Base-by-base conservation (phyloP, 2,329 filamentous ascomycete species). In the Aspergillus sp. region DNA sequence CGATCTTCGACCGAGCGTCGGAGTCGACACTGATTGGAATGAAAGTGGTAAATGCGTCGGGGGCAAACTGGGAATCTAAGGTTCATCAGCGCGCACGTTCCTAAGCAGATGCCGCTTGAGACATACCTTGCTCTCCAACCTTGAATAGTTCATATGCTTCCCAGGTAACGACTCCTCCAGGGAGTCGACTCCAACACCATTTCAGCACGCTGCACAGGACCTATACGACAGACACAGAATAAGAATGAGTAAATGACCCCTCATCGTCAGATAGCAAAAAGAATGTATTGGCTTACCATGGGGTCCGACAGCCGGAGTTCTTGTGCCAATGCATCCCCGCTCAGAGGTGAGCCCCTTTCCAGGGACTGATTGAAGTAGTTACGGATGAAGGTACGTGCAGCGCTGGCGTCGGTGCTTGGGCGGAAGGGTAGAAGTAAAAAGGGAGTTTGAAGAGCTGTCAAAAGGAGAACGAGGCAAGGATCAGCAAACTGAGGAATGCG, bases 171-270 rank as follows among this genome's bases (percentile, higher is more conserved):
- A 99, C 88, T 71, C 95, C 95, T 61, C 92, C 92, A 44, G 90
- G 87, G 54, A 99, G 82, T 78, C 95, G 87, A 75, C 91, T 93
- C 95, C 95, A 99, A 77, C 94, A 98, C 95, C 95, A 99, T 81
- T 98, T 99, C 66, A 95, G 83, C 44, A 97, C 92, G 70, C 93
- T 95, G 65, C 92, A 93, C 57, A 99, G 85, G 59, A 96, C 92
- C 92, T 96, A 62, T 25, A 62, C 30, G 32, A 15, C 17, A 36
- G 10, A 25, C 25, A 60, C 23, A 64, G 53, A 55, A 56, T 60
- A 54, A 58, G 11, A 57, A 54, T 60, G 23, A 63, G 58, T 56
- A 48, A 11, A 38, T 42, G 57, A 8, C 19, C 36, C 15, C 19
- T 17, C 19, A 42, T 30, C 21, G 23, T 38, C n/a, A 36, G 8